phyloP scores from a whole-genome alignment of 495 filamentous ascomycete genomes.

The Cercophora samala region DNA sequence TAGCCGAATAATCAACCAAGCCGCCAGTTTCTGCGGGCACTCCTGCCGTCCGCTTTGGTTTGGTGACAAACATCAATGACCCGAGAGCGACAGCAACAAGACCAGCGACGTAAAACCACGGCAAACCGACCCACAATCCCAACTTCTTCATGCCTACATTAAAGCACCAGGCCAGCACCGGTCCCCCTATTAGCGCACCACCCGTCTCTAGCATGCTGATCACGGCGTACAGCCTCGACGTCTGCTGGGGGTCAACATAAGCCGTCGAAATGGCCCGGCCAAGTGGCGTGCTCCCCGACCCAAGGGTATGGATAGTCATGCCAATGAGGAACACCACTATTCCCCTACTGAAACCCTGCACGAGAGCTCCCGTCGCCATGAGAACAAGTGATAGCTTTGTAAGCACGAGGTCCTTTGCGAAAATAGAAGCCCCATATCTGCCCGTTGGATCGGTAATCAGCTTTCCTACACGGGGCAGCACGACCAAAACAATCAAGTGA shows the following conservation, averaged over 20 bases:
- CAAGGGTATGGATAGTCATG: constrained; percentile 51
- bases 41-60: constrained; percentile 22
- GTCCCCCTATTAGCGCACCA: constrained; percentile 51
- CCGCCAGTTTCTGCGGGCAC: not conserved
- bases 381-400: constrained; percentile 48
- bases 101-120: constrained; percentile 51
- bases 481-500: constrained; percentile 50
- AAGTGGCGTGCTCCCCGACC: constrained; percentile 45
- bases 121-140: constrained; percentile 52
- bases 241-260: constrained; percentile 51
- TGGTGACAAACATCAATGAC: constrained; percentile 40
- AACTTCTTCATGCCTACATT: constrained; percentile 47
- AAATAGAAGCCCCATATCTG: constrained; percentile 35
- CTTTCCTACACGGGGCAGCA: constrained; percentile 44
- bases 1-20: constrained; percentile 13
- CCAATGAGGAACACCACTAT: constrained; percentile 54
- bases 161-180: constrained; percentile 54
- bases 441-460: constrained; percentile 33
- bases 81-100: constrained; percentile 42
- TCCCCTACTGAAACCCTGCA: constrained; percentile 39
- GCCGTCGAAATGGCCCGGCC: constrained; percentile 51
- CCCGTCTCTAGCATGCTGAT: constrained; percentile 56
- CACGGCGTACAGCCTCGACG: constrained; percentile 55
- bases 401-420: constrained; percentile 52
- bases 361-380: constrained; percentile 28